phyloP scores from a whole-genome alignment of 768 basidiomycete species.

The Ephemerocybe angulata region DNA sequence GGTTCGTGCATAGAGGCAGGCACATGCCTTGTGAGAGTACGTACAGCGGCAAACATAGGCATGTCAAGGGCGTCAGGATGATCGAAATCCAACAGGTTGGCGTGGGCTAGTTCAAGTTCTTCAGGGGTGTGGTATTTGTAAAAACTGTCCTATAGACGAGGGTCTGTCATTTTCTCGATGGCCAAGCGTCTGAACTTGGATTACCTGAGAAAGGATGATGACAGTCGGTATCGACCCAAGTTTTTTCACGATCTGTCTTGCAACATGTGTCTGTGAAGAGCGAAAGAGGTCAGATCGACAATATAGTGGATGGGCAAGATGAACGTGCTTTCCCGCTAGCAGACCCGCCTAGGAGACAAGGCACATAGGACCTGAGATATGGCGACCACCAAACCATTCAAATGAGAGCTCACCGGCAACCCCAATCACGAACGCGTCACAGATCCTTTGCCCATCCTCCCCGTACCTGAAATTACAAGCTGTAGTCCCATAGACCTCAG shows the following conservation, averaged over 20 bases:
- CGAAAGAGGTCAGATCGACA: background rate
- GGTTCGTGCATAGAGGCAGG: background rate
- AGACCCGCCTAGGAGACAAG: slow-evolving; percentile 58
- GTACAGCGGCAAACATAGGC: slow-evolving; percentile 74
- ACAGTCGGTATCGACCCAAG: slow-evolving; percentile 85
- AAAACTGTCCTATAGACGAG: slow-evolving; percentile 74
- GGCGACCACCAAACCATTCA: background rate
- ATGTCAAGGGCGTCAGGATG: slow-evolving; percentile 93
- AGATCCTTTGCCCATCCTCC: slow-evolving; percentile 64
- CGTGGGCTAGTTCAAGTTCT: slow-evolving; percentile 79
- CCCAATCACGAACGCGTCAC: slow-evolving; percentile 79
- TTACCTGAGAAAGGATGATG: slow-evolving; percentile 84
- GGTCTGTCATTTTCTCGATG: background rate
- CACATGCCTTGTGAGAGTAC: slow-evolving; percentile 22
- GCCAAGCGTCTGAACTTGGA: background rate
- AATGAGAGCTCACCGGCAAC: slow-evolving; percentile 60
- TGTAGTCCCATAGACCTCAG: background rate
- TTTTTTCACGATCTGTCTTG: slow-evolving; percentile 72
- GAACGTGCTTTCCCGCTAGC: slow-evolving; percentile 76
- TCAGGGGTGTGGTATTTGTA: slow-evolving; percentile 80
- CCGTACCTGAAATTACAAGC: slow-evolving; percentile 55
- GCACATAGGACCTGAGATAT: background rate
- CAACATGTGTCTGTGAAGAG: slow-evolving; percentile 69
- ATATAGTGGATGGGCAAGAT: slow-evolving; percentile 1
- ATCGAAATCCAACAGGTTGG: slow-evolving; percentile 81